Base-by-base conservation (phyloP, 2,329 filamentous ascomycete species). In the Rutstroemia sp. region DNA sequence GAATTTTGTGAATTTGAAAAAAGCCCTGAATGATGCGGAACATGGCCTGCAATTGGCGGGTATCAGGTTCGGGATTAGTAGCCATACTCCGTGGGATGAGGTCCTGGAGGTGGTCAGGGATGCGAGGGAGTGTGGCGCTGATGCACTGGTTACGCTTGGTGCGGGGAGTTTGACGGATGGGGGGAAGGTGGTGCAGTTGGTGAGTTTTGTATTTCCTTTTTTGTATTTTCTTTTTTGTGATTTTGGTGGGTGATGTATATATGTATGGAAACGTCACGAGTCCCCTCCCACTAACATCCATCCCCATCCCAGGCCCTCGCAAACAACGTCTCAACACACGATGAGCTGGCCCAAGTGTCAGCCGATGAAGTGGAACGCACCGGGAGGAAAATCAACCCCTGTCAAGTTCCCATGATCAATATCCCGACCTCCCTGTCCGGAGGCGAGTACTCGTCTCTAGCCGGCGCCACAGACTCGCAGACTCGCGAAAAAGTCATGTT, bases 371-470 rank as follows among this genome's bases (percentile, higher is more conserved):
- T 60, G 30, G 56, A 52, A 7, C 44, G 60, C 8, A 48, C 61
- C 44, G 27, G 27, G 8, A 30, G 27, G 27, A 30, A 30, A 30
- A 19, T 58, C 34, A 62, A 61, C n/a, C 47, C 62, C 9, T 60
- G 58, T 34, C 47, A 56, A 2, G 60, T 73, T 6, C 71, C 71
- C 4, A 60, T 72, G 19, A 71, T 76, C 52, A 68, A 68, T 27
- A 71, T 76, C 30, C 72, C 73, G 7, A 75, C 73, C 7, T 70
- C 69, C 1, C 63, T 76, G 4, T 73, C 72, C 0, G 73, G 72
- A 1, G 73, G 69, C 8, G 73, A 75, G 59, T 76, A 73, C 59
- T 69, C 67, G 2, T 56, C 65, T 2, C 64, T 70, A 19, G 73
- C 70, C 2, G 74, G 74, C 2, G 73, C 68, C 7, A 76, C 75